Conservation (phyloP, 2,329 filamentous ascomycete genomes). For the Fulvia fulva region DNA sequence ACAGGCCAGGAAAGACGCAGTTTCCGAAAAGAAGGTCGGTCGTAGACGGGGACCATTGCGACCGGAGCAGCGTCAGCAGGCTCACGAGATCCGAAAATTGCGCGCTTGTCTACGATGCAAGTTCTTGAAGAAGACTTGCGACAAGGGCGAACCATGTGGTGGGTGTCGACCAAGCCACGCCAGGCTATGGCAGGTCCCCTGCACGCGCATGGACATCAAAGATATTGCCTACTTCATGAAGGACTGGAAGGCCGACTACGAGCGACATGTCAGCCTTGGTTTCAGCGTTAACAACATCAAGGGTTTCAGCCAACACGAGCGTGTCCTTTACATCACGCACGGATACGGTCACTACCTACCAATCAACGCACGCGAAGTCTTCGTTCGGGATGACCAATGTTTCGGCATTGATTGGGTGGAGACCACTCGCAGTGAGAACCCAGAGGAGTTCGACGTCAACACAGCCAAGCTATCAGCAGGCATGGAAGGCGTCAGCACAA, state of each 20-base stretch:
- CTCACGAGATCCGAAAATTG: slow-evolving; percentile 92
- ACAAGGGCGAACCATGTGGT: slow-evolving; percentile 93
- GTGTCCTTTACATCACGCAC: slow-evolving; percentile 86
- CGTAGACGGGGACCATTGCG: slow-evolving; percentile 83
- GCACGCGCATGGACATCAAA: slow-evolving; percentile 97
- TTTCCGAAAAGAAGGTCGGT: slow-evolving; percentile 85
- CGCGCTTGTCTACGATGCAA: slow-evolving; percentile 93
- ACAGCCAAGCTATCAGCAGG: slow-evolving; percentile 88
- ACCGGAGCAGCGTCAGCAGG: slow-evolving; percentile 92
- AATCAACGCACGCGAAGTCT: slow-evolving; percentile 90
- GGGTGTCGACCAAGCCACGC: slow-evolving; percentile 95
- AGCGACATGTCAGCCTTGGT: slow-evolving; percentile 79
- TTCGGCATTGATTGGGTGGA: slow-evolving; percentile 95
- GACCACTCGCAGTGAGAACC: slow-evolving; percentile 60
- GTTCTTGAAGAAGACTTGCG: slow-evolving; percentile 98
- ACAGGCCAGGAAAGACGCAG: slow-evolving; percentile 66
- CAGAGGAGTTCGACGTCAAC: slow-evolving; percentile 76
- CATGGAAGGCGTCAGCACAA: slow-evolving; percentile 77
- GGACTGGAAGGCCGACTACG: slow-evolving; percentile 97
- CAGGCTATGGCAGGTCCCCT: slow-evolving; percentile 93
- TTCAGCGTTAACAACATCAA: slow-evolving; percentile 95
- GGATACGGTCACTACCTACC: slow-evolving; percentile 91
- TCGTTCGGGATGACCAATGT: slow-evolving; percentile 84
- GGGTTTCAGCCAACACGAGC: slow-evolving; percentile 63
- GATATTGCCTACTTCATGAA: slow-evolving; percentile 99